Conservation (phyloP, 2,329 filamentous ascomycete genomes). For the Colletotrichum costaricense region DNA sequence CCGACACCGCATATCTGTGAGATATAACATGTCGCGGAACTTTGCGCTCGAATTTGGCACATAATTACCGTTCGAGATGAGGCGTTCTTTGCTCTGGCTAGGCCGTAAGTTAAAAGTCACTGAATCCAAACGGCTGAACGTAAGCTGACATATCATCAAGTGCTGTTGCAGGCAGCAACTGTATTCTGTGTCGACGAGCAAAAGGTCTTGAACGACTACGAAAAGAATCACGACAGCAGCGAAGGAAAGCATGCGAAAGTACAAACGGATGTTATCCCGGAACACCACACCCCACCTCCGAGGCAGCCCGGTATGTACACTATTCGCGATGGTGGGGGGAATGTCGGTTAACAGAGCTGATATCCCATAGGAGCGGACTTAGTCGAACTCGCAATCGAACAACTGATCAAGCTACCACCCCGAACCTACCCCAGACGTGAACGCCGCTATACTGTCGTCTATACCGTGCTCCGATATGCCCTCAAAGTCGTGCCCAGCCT, state of each 20-base stretch:
- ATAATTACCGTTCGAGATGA: conserved; percentile 54
- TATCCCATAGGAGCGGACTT: conserved; percentile 59
- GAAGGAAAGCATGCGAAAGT: conserved; percentile 47
- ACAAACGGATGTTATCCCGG: conserved; percentile 44
- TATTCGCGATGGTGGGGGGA: conserved; percentile 16
- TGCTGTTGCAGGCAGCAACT: conserved; percentile 58
- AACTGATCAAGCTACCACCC: conserved; percentile 62
- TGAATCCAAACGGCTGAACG: conserved; percentile 3
- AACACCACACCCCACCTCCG: conserved; percentile 41
- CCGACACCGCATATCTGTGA: not conserved
- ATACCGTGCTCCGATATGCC: conserved; percentile 55
- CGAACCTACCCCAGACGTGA: conserved; percentile 55
- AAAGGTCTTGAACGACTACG: conserved; percentile 47
- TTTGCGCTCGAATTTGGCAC: conserved; percentile 40
- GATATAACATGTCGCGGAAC: conserved; percentile 36
- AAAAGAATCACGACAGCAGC: conserved; percentile 42
- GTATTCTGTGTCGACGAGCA: conserved; percentile 53
- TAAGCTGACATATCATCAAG: conserved; percentile 43
- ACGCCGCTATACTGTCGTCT: conserved; percentile 57
- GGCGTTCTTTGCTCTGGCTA: conserved; percentile 52
- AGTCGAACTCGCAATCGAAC: conserved; percentile 62
- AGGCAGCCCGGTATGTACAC: conserved; percentile 51
- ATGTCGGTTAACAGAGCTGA: conserved; percentile 5
- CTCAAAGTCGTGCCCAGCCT: conserved; percentile 62
- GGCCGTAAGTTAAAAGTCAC: conserved; percentile 50